phyloP scores from a whole-genome alignment of 225 moss, liverwort and hornwort genomes.

The Climacium dendroides region DNA sequence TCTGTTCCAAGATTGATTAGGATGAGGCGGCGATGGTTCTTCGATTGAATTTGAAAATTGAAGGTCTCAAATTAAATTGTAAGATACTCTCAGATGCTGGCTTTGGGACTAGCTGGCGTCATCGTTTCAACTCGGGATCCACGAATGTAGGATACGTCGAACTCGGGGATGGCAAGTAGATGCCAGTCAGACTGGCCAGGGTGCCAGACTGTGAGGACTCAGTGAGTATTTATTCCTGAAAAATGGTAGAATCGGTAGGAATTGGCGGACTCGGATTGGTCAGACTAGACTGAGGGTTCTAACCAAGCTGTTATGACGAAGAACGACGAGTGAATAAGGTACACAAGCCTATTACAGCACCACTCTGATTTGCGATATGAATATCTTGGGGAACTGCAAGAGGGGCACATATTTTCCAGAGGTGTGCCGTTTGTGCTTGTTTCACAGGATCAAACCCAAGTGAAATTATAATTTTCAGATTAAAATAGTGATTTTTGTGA shows the following conservation, averaged over 20 bases:
- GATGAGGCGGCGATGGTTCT: not conserved
- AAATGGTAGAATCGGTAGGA: not conserved
- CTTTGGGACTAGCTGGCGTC: not conserved
- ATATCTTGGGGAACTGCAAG: no score
- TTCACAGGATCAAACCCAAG: no score
- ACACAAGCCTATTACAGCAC: no score
- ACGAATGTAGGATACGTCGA: not conserved
- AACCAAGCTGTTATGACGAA: no score
- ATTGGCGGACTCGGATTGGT: not conserved
- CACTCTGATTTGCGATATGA: no score
- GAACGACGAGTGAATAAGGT: not conserved
- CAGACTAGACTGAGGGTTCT: no score
- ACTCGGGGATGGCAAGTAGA: not conserved
- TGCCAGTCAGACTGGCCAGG: not conserved
- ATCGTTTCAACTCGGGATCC: not conserved
- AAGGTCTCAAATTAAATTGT: not conserved
- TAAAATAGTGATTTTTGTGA: no score
- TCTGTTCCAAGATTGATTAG: no score
- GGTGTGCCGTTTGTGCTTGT: no score
- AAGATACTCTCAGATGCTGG: not conserved
- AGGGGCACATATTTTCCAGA: no score
- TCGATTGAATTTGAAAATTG: not conserved
- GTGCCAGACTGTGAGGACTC: not conserved
- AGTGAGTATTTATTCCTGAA: not conserved
- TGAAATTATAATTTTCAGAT: no score